Conservation (phyloP, 768 basidiomycete genomes). For the Chalciporus pseudorubinellus region DNA sequence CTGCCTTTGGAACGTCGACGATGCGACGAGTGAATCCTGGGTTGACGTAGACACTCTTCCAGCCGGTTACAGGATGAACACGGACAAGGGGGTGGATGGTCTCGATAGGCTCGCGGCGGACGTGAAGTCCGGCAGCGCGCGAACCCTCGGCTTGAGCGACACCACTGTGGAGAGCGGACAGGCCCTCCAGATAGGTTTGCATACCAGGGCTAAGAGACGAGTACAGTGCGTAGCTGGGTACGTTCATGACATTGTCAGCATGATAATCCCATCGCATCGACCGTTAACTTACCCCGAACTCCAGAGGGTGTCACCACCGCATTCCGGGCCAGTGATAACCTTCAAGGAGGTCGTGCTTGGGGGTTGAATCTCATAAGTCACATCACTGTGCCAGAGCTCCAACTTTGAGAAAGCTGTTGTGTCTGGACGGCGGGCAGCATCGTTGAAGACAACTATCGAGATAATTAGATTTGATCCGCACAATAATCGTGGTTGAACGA, state of each 20-base stretch:
- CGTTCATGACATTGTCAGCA: conserved; percentile 5
- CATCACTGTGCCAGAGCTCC: conserved; percentile 84
- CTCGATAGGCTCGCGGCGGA: conserved; percentile 68
- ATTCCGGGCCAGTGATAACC: conserved; percentile 64
- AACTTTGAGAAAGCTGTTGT: conserved; percentile 63
- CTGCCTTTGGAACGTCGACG: conserved; percentile 74
- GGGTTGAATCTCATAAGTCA: conserved; percentile 79
- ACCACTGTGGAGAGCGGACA: conserved; percentile 72
- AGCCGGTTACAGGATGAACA: conserved; percentile 81
- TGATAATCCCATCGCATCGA: neutral
- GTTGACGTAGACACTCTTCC: conserved; percentile 83
- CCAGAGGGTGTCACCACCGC: conserved; percentile 81
- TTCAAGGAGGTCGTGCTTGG: conserved; percentile 78
- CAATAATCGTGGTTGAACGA: conserved; percentile 11
- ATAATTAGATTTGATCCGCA: too few species aligned
- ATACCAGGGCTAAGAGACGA: conserved; percentile 74
- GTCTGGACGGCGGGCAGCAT: conserved; percentile 61
- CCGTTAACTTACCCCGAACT: conserved; percentile 60
- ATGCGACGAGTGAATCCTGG: conserved; percentile 81
- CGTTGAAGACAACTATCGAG: conserved; percentile 64
- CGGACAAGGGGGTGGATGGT: conserved; percentile 78
- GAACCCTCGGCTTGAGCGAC: conserved; percentile 77
- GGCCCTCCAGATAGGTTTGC: conserved; percentile 73
- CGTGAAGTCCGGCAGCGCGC: conserved; percentile 63
- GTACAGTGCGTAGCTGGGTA: conserved; percentile 71